phyloP scores from a whole-genome alignment of 371 early-diverging fungal genomes.

The Umbelopsis sp. region DNA sequence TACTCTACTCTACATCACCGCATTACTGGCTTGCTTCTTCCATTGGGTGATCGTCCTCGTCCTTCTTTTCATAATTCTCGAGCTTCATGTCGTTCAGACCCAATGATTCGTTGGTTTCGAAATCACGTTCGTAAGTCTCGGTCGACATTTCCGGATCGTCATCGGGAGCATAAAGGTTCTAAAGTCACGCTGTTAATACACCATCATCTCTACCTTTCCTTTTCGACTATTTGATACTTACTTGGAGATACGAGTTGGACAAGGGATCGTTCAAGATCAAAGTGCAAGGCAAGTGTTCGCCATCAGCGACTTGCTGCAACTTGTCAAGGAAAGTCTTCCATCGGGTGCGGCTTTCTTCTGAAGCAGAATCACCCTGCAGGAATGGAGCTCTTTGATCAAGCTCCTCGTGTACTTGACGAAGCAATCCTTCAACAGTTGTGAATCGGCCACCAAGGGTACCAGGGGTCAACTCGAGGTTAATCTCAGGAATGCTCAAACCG shows the following conservation, averaged over 20 bases:
- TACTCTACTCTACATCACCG: background rate
- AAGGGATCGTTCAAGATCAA: conserved; percentile 93
- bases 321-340: conserved; percentile 73
- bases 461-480: conserved; percentile 79
- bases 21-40: background rate
- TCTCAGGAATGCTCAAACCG: conserved; percentile 88
- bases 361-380: conserved; percentile 76
- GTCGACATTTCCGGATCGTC: conserved; percentile 90
- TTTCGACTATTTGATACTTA: background rate
- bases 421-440: conserved; percentile 94
- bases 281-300: conserved; percentile 63
- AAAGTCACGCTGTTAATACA: background rate
- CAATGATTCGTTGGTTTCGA: conserved; percentile 82
- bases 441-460: conserved; percentile 97
- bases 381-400: conserved; percentile 73
- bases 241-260: conserved; percentile 80
- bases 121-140: conserved; percentile 85
- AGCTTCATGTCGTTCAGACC: conserved; percentile 88
- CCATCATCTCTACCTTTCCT: background rate
- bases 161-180: conserved; percentile 91
- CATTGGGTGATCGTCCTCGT: conserved; percentile 15
- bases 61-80: conserved; percentile 53
- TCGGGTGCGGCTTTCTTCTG: conserved; percentile 48
- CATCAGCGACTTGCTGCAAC: conserved; percentile 67
- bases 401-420: conserved; percentile 89